Evolutionary conservation across 371 early-diverging fungal species (phyloP), one percentile per base, ranked within the genome.

Genomic region (Mucor plumbeus): DNA sequence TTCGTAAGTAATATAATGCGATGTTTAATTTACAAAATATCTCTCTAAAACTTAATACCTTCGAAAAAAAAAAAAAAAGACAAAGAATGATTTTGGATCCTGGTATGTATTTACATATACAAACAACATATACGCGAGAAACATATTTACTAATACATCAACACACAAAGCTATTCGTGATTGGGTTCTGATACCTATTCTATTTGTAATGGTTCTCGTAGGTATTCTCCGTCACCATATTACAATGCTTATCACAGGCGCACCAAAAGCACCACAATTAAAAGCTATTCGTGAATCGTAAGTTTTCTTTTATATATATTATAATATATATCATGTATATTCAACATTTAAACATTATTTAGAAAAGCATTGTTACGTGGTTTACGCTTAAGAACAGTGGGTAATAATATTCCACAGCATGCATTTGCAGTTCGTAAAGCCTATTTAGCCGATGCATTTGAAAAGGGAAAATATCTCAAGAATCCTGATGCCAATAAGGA

Each of bases 121-220:
- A 53, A 13, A 21, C 31, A 14, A 11, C 53, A 31, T 38, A 38
- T 11, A 53, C 53, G 53, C 53, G 53, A 53, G 26, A 26, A 26
- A 1, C 26, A 26, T 26, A 26, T 26, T 26, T 53, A 53, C 7
- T 53, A 53, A 53, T 11, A 0, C 43, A 43, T 5, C 13, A 11
- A 36, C 10, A 38, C 3, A 13, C 11, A 11, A 64, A 91, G 94
- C 92, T 57, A 94, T 95, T 65, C 86, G 95, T 59, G 88, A 94
- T 79, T 95, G 96, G 99, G 97, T 98, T 11, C 81, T 98, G 64
- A 85, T 98, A 55, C 98, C 99, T 43, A 97, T 98, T 77, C 93
- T 96, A 89, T 68, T 95, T 35, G 96, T 97, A 70, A 98, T 98
- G 99, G 89, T 98, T 15, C 85, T 98, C 61, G 96, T 97, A 21